Percentiles rank a stretch among this genome's conserved stretches.
These are phyloP conservation scores for Gentiana straminea DNA, from an alignment of 257 asterid species.

Conservation along the genomic window DNA sequence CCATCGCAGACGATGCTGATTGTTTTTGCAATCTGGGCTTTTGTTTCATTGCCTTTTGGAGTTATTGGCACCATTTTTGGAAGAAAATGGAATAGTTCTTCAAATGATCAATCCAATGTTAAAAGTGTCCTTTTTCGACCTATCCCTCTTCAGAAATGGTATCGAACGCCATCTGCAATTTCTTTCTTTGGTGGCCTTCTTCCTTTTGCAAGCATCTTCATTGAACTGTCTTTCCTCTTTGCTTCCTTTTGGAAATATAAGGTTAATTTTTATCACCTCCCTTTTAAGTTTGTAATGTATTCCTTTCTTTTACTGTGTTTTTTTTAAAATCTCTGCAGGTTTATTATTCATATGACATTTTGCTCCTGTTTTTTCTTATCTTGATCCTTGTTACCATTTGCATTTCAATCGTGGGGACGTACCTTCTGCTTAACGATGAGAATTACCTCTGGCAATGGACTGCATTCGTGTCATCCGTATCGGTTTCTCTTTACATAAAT, in stretches of 20 bases:
- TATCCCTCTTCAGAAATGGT: slow-evolving; percentile 5
- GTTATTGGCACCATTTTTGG: slow-evolving; percentile 83
- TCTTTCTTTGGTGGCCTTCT: slow-evolving; percentile 6
- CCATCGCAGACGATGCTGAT: slow-evolving; percentile 14
- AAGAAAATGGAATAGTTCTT: slow-evolving; percentile 75
- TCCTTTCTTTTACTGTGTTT: no score
- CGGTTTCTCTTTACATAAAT: slow-evolving; percentile 4
- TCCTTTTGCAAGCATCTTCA: slow-evolving; percentile 6
- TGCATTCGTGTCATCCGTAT: slow-evolving; percentile 7
- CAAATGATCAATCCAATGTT: slow-evolving; percentile 15
- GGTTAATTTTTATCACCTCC: slow-evolving; percentile 2
- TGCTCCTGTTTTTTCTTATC: slow-evolving; percentile 8
- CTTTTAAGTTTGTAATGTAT: no score
- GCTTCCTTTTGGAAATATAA: slow-evolving; percentile 6
- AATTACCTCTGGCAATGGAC: slow-evolving; percentile 14
- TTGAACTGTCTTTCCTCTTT: slow-evolving; percentile 4
- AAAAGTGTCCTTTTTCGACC: slow-evolving; percentile 13
- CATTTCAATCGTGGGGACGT: slow-evolving; percentile 4
- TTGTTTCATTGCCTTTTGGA: slow-evolving; percentile 77
- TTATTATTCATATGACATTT: slow-evolving; percentile 6
- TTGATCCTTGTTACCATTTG: slow-evolving; percentile 8
- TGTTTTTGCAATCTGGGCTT: slow-evolving; percentile 69
- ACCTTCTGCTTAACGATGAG: slow-evolving; percentile 12
- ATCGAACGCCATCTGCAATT: not conserved
- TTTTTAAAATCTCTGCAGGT: not conserved